A percentile compares a stretch with the other conserved stretches of the same genome.
Evolutionary conservation across 768 basidiomycete species (phyloP).

Genomic region (Leccinum longicurvipes): DNA sequence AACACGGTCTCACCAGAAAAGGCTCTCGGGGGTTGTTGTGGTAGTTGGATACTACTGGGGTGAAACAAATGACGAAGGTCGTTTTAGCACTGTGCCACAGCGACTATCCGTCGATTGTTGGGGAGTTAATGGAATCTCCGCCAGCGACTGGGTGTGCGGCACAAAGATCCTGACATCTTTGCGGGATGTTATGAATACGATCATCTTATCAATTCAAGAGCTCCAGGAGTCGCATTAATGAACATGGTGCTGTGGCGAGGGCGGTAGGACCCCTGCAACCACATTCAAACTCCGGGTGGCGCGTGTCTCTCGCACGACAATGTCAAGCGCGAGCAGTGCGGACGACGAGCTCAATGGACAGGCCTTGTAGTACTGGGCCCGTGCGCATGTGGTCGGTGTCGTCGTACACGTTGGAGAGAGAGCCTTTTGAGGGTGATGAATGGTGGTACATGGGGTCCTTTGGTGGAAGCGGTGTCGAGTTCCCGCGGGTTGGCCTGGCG

Average conservation of each 20-base stretch:
- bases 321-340: not conserved
- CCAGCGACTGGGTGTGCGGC: too few relatives aligned
- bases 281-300: constrained; percentile 32
- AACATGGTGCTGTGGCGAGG: too few relatives aligned
- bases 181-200: too few relatives aligned
- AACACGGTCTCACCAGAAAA: not conserved
- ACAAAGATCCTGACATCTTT: too few relatives aligned
- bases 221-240: too few relatives aligned
- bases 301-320: constrained; percentile 2
- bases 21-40: not conserved
- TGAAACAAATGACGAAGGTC: not conserved
- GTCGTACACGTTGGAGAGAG: not conserved
- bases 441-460: constrained; percentile 23
- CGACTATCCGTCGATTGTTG: too few relatives aligned
- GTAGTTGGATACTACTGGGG: not conserved
- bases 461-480: constrained; percentile 23
- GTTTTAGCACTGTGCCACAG: too few relatives aligned
- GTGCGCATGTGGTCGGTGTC: not conserved
- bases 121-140: not conserved
- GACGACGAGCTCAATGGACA: not conserved
- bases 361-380: not conserved
- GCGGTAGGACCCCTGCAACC: constrained; percentile 26
- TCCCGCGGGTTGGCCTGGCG: constrained; percentile 27
- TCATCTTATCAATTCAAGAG: too few relatives aligned
- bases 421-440: not conserved